A percentile compares a stretch with the other conserved stretches of the same genome.
phyloP scores from a whole-genome alignment of 2,329 filamentous ascomycete genomes.

The Apiospora saccharicola region DNA sequence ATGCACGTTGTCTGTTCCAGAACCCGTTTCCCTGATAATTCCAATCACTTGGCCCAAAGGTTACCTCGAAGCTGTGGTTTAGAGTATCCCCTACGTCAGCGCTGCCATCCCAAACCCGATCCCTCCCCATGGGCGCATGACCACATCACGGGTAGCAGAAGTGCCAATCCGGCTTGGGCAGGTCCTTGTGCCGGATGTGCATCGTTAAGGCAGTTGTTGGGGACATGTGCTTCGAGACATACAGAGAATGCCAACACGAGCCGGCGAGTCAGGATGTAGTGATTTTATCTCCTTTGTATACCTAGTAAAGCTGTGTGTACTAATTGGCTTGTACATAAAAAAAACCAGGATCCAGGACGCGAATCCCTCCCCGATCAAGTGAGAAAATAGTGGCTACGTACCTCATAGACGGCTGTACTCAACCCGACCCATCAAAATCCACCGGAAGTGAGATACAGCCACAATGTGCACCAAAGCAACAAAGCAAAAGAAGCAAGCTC shows the following conservation, averaged over 20 bases:
- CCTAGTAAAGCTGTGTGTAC: not conserved
- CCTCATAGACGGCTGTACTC: not conserved
- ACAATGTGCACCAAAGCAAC: conserved; percentile 10
- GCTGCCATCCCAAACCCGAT: conserved; percentile 18
- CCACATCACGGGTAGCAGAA: conserved; percentile 6
- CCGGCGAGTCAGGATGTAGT: conserved; percentile 2
- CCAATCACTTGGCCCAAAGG: not conserved
- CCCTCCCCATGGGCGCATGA: conserved; percentile 21
- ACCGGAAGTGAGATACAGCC: conserved; percentile 14
- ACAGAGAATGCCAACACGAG: not conserved
- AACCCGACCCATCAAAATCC: conserved; percentile 9
- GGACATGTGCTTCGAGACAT: conserved; percentile 9
- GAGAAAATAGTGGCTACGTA: conserved; percentile 20
- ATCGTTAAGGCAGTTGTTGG: not conserved
- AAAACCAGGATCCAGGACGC: not conserved
- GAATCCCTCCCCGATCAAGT: not conserved
- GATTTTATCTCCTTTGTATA: not conserved
- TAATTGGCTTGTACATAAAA: not conserved
- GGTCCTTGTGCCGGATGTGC: not conserved
- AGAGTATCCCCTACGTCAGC: conserved; percentile 20
- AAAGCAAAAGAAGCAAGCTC: conserved; percentile 1
- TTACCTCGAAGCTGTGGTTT: not conserved
- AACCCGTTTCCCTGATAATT: conserved; percentile 21
- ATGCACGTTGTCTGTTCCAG: conserved; percentile 17
- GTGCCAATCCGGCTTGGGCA: conserved; percentile 1